Evolutionary conservation across 805 yeast genomes (phyloP).

Genomic region (Candida maltosa): DNA sequence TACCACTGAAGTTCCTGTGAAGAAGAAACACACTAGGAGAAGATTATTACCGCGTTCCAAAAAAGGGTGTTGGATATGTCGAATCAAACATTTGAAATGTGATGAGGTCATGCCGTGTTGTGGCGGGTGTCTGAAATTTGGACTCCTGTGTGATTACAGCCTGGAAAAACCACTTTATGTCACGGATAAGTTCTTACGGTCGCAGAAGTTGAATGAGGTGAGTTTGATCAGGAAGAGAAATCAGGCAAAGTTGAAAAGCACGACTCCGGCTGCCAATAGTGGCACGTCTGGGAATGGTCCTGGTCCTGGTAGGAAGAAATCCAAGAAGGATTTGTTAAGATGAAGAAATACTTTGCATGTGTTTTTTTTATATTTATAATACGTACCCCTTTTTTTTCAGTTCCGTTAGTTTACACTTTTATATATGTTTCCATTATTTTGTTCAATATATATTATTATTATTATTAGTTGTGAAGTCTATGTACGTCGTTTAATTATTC

Average conservation of each 20-base stretch:
- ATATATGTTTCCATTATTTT: background rate
- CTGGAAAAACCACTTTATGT: slow-evolving; percentile 38
- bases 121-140: slow-evolving; percentile 34
- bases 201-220: slow-evolving; percentile 31
- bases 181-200: slow-evolving; percentile 28
- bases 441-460: background rate
- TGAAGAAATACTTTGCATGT: background rate
- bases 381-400: background rate
- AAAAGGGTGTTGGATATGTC: slow-evolving; percentile 45
- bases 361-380: background rate
- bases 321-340: background rate
- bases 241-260: no score
- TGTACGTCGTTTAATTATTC: slow-evolving; percentile 16
- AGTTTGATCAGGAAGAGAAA: slow-evolving; percentile 23
- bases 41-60: slow-evolving; percentile 39
- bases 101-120: slow-evolving; percentile 39
- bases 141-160: slow-evolving; percentile 41
- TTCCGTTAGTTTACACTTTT: background rate
- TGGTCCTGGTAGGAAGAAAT: background rate
- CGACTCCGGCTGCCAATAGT: no score
- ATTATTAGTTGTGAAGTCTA: background rate
- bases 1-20: slow-evolving; percentile 2
- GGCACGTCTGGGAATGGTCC: no score
- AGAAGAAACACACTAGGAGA: slow-evolving; percentile 35
- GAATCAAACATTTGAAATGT: slow-evolving; percentile 44